Evolutionary conservation across 192 early-diverging fungal genomes (phyloP), one percentile per base, ranked within the genome.

Genomic region (Entophlyctis luteolus): DNA sequence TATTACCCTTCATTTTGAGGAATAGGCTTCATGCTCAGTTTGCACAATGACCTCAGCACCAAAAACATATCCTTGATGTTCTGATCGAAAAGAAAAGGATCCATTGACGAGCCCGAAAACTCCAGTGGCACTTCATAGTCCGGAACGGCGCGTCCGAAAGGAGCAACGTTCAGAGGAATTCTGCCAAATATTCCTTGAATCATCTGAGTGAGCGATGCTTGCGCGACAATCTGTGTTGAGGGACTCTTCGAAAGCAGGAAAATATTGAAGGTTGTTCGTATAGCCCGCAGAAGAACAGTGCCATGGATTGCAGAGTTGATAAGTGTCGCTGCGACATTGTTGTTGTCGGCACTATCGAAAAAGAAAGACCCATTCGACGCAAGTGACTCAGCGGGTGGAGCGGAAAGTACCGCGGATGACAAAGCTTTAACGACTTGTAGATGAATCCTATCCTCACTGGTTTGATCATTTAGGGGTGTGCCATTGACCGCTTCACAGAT

Each of bases 371-470:
- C 5, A 16, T 20, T 6, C 22, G 22, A 8, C 22, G 6, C 5
- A 8, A 10, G 6, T 22, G 54, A 29, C 4, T 55, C 31, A 16
- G 54, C 20, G 10, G 25, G 5, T 45, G 42, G 42, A 12, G 54
- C 78, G 4, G 84, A 84, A 27, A 89, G 90, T 14, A 92, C 86
- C 49, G 93, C 90, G 8, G 91, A 89, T 47, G 89, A 77, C 37
- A 96, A 75, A 0, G 94, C 94, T 78, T 94, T 93, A 55, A 95
- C 85, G 1, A 96, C 87, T 68, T 96, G 94, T 65, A 95, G 59
- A 68, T 94, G 92, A 23, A 96, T 85, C 58, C 84, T 89, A n/a
- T 94, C 92, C 46, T 89, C 88, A 0, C 89, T 89, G 32, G 79
- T 68, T 62, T 90, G 88, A 55, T 89, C 89, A 37, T 80, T 79